Conservation (phyloP, 2,329 filamentous ascomycete species). For the Talaromyces verruculosus region DNA sequence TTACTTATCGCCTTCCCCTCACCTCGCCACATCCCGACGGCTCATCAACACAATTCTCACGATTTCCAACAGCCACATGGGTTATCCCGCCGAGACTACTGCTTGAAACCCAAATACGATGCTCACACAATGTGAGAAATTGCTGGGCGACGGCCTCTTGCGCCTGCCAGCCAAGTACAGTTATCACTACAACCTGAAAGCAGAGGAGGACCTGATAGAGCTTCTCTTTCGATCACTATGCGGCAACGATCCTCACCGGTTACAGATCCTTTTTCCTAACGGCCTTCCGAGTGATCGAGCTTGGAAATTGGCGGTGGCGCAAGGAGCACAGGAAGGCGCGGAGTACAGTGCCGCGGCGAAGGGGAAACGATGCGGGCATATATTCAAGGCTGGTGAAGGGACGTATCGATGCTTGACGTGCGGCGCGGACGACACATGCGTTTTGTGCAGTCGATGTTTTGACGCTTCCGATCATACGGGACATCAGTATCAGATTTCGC, state of each 20-base stretch:
- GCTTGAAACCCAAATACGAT: conserved; percentile 37
- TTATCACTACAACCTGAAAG: conserved; percentile 72
- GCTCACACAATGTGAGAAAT: conserved; percentile 63
- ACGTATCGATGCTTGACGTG: conserved; percentile 95
- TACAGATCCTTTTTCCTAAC: conserved; percentile 78
- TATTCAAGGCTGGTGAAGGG: conserved; percentile 91
- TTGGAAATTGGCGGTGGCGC: conserved; percentile 80
- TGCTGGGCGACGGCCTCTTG: conserved; percentile 79
- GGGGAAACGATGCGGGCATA: conserved; percentile 94
- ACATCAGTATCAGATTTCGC: conserved; percentile 84
- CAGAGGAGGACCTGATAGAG: conserved; percentile 69
- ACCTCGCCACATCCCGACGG: conserved; percentile 2
- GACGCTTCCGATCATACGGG: conserved; percentile 92
- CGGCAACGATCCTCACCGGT: conserved; percentile 69
- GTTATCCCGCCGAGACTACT: conserved; percentile 15
- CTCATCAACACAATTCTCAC: conserved; percentile 10
- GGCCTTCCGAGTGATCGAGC: conserved; percentile 60
- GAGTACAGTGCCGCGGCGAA: conserved; percentile 91
- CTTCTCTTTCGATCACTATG: conserved; percentile 86
- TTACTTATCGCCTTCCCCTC: conserved; percentile 8
- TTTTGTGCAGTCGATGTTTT: conserved; percentile 90
- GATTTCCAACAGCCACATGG: conserved; percentile 26
- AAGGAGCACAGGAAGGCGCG: conserved; percentile 88
- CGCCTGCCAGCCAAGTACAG: conserved; percentile 71
- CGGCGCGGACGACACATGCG: conserved; percentile 90